These are phyloP conservation scores for Irineochytrium annulatum DNA, from an alignment of 192 early-diverging fungal genomes.

Conservation along the genomic window DNA sequence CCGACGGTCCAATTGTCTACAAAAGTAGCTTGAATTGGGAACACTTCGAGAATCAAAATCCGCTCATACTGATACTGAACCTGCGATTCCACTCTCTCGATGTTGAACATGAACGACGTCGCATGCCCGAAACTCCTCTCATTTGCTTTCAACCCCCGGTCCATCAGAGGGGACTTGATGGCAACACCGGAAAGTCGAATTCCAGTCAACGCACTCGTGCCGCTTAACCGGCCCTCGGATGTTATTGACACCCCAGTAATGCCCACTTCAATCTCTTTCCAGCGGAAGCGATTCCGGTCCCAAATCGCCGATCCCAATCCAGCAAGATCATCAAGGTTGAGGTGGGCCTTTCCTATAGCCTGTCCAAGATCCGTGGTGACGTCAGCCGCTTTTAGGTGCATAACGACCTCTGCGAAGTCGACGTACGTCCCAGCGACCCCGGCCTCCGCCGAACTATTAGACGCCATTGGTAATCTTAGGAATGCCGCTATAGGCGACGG, in stretches of 20 bases:
- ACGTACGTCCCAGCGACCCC: too few relatives aligned
- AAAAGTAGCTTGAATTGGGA: conserved; percentile 45
- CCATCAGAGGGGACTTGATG: conserved; percentile 5
- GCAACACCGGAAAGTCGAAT: conserved; percentile 10
- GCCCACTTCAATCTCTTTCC: not conserved
- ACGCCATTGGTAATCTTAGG: too few relatives aligned
- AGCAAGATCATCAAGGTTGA: not conserved
- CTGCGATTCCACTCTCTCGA: conserved; percentile 49
- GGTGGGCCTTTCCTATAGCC: conserved; percentile 21
- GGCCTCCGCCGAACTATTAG: too few relatives aligned
- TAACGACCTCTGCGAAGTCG: too few relatives aligned
- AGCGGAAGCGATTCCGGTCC: not conserved
- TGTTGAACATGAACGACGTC: conserved; percentile 26
- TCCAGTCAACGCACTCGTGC: conserved; percentile 23
- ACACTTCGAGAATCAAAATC: conserved; percentile 58
- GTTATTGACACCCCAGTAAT: conserved; percentile 40
- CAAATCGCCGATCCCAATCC: not conserved
- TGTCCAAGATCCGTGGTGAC: conserved; percentile 43
- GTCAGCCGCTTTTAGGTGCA: too few relatives aligned
- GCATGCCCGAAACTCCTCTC: conserved; percentile 12
- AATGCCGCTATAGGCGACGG: too few relatives aligned
- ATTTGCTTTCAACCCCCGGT: not conserved
- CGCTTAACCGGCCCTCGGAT: conserved; percentile 60
- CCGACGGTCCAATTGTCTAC: conserved; percentile 45
- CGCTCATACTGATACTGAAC: conserved; percentile 76